Conservation (phyloP, 2,329 filamentous ascomycete genomes). For the Colletotrichum nymphaeae region DNA sequence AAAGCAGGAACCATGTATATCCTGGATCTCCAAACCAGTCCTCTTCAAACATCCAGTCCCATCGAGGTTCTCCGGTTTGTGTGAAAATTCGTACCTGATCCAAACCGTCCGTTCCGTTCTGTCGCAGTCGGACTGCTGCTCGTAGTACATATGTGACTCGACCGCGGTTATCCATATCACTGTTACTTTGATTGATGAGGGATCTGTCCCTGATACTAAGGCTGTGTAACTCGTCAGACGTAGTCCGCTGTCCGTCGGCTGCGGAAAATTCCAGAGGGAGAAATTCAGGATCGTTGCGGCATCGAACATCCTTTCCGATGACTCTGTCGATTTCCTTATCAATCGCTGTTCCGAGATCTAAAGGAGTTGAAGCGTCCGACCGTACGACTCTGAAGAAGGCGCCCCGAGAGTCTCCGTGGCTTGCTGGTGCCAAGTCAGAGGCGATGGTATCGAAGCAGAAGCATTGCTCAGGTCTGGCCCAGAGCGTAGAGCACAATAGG, state of each 20-base stretch:
- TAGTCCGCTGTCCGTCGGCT: not conserved
- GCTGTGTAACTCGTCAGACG: not conserved
- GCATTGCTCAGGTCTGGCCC: not conserved
- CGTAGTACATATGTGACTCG: not conserved
- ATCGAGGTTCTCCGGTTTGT: not conserved
- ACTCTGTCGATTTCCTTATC: not conserved
- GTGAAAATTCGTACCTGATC: not conserved
- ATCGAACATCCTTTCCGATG: not conserved
- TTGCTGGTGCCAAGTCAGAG: not conserved
- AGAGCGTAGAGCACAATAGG: not conserved
- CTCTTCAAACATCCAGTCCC: no score
- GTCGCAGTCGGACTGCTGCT: not conserved
- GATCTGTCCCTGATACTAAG: not conserved
- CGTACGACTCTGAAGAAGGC: no score
- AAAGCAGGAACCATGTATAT: not conserved
- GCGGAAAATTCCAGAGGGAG: not conserved
- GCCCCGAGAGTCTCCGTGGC: no score
- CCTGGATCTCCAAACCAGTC: not conserved
- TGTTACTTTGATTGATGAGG: not conserved
- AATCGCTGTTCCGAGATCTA: not conserved
- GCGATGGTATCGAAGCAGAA: not conserved
- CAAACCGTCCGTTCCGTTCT: accelerated
- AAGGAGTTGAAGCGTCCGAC: no score
- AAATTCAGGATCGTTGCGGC: not conserved
- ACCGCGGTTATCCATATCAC: not conserved